These are phyloP conservation scores for Daedaleopsis sinensis DNA, from an alignment of 768 basidiomycete species.

Conservation along the genomic window DNA sequence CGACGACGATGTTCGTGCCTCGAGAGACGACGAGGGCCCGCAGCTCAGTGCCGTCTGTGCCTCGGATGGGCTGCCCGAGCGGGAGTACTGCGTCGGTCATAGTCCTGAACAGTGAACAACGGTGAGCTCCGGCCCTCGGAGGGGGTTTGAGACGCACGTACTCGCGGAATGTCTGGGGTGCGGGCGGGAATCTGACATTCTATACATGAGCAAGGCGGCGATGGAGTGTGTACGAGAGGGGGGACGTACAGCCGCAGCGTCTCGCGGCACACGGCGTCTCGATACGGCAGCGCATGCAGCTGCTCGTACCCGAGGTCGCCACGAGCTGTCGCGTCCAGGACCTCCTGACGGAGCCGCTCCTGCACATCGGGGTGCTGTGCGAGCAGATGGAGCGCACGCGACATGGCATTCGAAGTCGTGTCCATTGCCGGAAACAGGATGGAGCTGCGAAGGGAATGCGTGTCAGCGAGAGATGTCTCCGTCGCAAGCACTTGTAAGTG, in stretches of 20 bases:
- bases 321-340: slow-evolving; percentile 6
- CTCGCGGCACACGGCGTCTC: slow-evolving; percentile 17
- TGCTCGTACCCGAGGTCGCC: slow-evolving; percentile 19
- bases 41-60: slow-evolving; percentile 15
- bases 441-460: no score
- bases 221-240: no score
- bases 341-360: slow-evolving; percentile 31
- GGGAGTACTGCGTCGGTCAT: slow-evolving; percentile 17
- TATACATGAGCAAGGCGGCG: not conserved
- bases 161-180: slow-evolving; percentile 18
- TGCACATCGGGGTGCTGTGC: slow-evolving; percentile 38
- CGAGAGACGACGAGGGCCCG: slow-evolving; percentile 19
- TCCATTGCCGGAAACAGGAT: slow-evolving; percentile 25
- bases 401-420: slow-evolving; percentile 27
- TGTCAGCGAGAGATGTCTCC: no score
- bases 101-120: no score
- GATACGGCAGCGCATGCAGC: slow-evolving; percentile 12
- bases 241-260: slow-evolving; percentile 16
- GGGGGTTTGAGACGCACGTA: no score
- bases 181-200: slow-evolving; percentile 6
- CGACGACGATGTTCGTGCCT: slow-evolving; percentile 22
- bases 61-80: slow-evolving; percentile 14
- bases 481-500: slow-evolving; percentile 4
- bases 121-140: no score
- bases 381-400: slow-evolving; percentile 20